Evolutionary conservation across 2,329 filamentous ascomycete genomes (phyloP).

Genomic region (Beauveria caledonica): DNA sequence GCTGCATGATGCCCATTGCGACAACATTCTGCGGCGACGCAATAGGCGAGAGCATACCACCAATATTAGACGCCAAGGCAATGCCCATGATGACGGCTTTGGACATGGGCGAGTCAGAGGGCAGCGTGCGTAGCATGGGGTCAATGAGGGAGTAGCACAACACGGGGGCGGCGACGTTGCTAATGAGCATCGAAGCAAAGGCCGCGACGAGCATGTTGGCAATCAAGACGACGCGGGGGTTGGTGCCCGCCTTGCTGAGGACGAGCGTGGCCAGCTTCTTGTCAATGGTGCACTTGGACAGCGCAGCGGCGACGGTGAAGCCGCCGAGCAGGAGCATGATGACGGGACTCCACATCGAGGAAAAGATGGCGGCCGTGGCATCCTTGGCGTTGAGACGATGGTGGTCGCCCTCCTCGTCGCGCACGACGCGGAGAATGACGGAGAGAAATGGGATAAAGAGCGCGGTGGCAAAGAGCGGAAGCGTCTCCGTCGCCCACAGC

Average conservation of each 20-base stretch:
- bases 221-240: slow-evolving; percentile 79
- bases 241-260: slow-evolving; percentile 89
- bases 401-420: slow-evolving; percentile 56
- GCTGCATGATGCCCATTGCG: slow-evolving; percentile 90
- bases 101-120: slow-evolving; percentile 83
- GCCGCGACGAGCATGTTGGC: slow-evolving; percentile 98
- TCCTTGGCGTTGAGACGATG: slow-evolving; percentile 69
- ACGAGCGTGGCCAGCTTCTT: slow-evolving; percentile 96
- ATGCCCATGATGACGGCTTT: slow-evolving; percentile 94
- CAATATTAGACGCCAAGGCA: slow-evolving; percentile 89
- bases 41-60: slow-evolving; percentile 92
- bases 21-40: slow-evolving; percentile 97
- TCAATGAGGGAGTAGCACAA: slow-evolving; percentile 97
- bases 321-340: slow-evolving; percentile 97
- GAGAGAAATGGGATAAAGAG: slow-evolving; percentile 88
- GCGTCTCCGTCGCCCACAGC: slow-evolving; percentile 94
- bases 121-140: slow-evolving; percentile 90
- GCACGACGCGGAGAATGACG: slow-evolving; percentile 77
- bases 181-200: slow-evolving; percentile 98
- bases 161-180: slow-evolving; percentile 93
- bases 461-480: slow-evolving; percentile 94
- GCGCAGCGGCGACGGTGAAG: slow-evolving; percentile 87
- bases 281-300: slow-evolving; percentile 96
- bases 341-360: slow-evolving; percentile 97
- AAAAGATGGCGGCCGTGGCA: slow-evolving; percentile 77